These are phyloP conservation scores for Hymenoscyphus fraxineus DNA, from an alignment of 2,329 filamentous ascomycete species.

Conservation along the genomic window DNA sequence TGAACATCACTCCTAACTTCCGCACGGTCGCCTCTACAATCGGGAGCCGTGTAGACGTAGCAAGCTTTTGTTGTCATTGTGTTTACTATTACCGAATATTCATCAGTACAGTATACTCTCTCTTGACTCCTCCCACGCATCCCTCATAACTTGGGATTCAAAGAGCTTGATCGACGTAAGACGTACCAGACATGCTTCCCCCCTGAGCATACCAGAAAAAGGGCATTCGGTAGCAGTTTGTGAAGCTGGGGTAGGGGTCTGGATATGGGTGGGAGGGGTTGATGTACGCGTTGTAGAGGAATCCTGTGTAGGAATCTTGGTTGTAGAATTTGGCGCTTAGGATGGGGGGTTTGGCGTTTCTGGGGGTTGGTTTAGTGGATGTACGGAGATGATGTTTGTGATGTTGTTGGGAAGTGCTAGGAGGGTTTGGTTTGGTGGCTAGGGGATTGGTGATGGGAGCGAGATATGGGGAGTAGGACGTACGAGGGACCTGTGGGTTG, in stretches of 20 bases:
- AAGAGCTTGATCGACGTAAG: too few relatives aligned
- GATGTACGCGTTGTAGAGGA: background rate
- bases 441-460: background rate
- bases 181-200: background rate
- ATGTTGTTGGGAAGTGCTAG: background rate
- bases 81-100: background rate
- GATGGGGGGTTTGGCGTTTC: background rate
- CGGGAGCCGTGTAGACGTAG: background rate
- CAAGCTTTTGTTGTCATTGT: background rate
- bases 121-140: background rate
- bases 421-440: background rate
- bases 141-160: too few relatives aligned
- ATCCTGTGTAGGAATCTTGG: background rate
- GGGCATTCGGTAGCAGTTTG: background rate
- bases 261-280: background rate
- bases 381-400: background rate
- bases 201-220: background rate
- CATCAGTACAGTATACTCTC: background rate
- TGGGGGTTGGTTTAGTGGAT: background rate
- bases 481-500: background rate
- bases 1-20: slow-evolving; percentile 4
- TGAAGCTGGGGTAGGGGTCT: background rate
- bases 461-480: background rate
- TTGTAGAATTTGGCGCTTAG: slow-evolving; percentile 1
- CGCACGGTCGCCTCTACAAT: background rate